Percentiles rank a stretch among this genome's conserved stretches.
Conservation (phyloP, 1,284 basidiomycete species). For the Stereum hirsutum region DNA sequence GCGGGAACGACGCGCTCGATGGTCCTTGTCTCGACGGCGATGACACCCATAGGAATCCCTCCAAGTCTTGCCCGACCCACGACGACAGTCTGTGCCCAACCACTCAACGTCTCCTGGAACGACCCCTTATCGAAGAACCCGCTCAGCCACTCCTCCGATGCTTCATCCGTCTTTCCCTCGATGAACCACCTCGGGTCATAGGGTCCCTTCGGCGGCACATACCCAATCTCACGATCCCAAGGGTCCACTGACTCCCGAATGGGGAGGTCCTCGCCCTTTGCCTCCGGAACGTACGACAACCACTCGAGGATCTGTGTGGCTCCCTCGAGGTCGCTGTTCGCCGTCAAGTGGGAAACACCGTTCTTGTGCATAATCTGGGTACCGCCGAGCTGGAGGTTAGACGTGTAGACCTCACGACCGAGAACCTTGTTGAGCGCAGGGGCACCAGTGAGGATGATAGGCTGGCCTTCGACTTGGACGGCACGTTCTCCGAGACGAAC, state of each 20-base stretch:
- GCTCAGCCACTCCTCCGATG: conserved; percentile 64
- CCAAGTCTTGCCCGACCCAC: conserved; percentile 94
- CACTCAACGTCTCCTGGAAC: conserved; percentile 93
- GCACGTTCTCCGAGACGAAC: conserved; percentile 97
- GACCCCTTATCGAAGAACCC: conserved; percentile 98
- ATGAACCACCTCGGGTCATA: conserved; percentile 99
- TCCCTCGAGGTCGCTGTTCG: conserved; percentile 91
- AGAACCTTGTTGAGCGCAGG: conserved; percentile 98
- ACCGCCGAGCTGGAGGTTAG: conserved; percentile 96
- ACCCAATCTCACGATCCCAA: conserved; percentile 93
- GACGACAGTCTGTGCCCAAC: conserved; percentile 98
- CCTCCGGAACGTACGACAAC: conserved; percentile 89
- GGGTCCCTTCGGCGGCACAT: conserved; percentile 85
- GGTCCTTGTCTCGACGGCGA: conserved; percentile 96
- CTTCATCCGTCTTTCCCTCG: conserved; percentile 85
- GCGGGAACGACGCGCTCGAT: conserved; percentile 96
- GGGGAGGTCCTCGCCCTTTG: conserved; percentile 72
- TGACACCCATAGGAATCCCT: conserved; percentile 96
- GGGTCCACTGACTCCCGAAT: conserved; percentile 63
- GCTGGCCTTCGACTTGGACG: conserved; percentile 98
- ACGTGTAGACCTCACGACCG: conserved; percentile 98
- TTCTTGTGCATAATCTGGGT: conserved; percentile 99
- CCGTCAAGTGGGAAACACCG: conserved; percentile 95
- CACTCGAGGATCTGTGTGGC: conserved; percentile 91
- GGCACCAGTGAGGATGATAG: conserved; percentile 98